A percentile compares a stretch with the other conserved stretches of the same genome.
phyloP scores from a whole-genome alignment of 2,329 filamentous ascomycete genomes.

The Raffaelea ambrosiae region DNA sequence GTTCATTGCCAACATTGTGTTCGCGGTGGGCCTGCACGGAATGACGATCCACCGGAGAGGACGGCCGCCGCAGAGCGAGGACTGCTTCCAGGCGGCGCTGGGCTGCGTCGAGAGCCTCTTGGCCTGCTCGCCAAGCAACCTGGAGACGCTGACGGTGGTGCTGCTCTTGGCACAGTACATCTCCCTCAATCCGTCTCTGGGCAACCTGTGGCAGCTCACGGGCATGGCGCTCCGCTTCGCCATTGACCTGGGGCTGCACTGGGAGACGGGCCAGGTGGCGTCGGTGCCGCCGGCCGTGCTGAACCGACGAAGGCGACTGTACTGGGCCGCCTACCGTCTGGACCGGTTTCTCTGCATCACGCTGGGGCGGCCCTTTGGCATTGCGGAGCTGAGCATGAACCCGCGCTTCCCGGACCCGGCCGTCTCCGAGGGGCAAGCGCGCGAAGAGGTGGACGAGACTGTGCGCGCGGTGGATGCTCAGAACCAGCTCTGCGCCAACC shows the following conservation, averaged over 20 bases:
- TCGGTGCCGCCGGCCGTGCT: constrained; percentile 9
- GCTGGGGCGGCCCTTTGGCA: constrained; percentile 21
- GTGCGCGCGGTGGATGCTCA: neutral
- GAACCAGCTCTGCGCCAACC: constrained; percentile 13
- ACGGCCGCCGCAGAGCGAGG: constrained; percentile 21
- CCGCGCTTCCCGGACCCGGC: constrained; percentile 14
- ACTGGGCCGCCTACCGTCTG: constrained; percentile 18
- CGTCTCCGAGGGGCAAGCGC: constrained; percentile 16
- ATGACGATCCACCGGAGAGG: constrained; percentile 16
- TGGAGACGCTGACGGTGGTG: constrained; percentile 22
- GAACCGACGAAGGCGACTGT: constrained; percentile 18
- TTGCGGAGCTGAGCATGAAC: constrained; percentile 17
- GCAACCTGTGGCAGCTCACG: constrained; percentile 25
- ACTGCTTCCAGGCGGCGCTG: constrained; percentile 24
- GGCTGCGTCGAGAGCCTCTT: constrained; percentile 19
- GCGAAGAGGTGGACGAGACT: neutral
- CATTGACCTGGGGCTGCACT: constrained; percentile 23
- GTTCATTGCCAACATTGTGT: constrained; percentile 23
- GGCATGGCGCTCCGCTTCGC: constrained; percentile 23
- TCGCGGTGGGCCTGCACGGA: constrained; percentile 21
- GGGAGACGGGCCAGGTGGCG: constrained; percentile 18
- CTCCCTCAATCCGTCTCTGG: constrained; percentile 20
- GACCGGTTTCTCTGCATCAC: constrained; percentile 20
- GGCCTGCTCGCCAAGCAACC: constrained; percentile 21
- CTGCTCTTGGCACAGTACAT: constrained; percentile 24